These are phyloP conservation scores for Glycine latifolia DNA, from an alignment of 306 rosid species.

Conservation along the genomic window DNA sequence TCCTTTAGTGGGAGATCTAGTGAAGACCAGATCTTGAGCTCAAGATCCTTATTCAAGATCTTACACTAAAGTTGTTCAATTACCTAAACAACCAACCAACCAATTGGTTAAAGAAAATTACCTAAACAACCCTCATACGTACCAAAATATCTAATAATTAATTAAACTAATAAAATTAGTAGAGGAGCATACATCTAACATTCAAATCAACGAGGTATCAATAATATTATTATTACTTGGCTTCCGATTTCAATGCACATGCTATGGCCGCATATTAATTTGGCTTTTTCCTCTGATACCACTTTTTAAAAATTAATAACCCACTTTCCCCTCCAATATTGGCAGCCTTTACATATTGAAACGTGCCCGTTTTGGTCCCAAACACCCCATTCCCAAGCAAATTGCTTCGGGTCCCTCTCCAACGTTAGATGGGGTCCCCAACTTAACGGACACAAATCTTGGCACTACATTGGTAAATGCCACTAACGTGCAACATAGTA, in stretches of 20 bases:
- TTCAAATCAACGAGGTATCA: not conserved
- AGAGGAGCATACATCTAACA: not conserved
- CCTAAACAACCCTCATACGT: not conserved
- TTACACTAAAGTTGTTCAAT: no score
- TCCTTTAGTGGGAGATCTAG: no score
- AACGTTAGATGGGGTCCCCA: no score
- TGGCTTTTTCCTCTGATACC: conserved; percentile 47
- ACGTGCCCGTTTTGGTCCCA: no score
- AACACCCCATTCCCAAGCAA: no score
- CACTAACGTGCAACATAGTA: no score
- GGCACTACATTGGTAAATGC: conserved; percentile 1
- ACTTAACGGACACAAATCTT: not conserved
- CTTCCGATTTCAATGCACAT: conserved; percentile 38
- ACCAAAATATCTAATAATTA: not conserved
- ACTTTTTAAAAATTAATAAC: no score
- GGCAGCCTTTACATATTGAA: no score
- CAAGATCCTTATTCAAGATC: no score
- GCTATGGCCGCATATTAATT: conserved; percentile 45
- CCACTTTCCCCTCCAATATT: no score
- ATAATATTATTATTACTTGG: not conserved
- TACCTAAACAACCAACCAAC: not conserved
- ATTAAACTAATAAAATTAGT: not conserved
- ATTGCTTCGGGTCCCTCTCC: no score
- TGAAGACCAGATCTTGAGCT: no score
- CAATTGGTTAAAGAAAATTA: not conserved